Evolutionary conservation across 192 early-diverging fungal genomes (phyloP), one percentile per base, ranked within the genome.

Genomic region (Rhizophagus clarus): DNA sequence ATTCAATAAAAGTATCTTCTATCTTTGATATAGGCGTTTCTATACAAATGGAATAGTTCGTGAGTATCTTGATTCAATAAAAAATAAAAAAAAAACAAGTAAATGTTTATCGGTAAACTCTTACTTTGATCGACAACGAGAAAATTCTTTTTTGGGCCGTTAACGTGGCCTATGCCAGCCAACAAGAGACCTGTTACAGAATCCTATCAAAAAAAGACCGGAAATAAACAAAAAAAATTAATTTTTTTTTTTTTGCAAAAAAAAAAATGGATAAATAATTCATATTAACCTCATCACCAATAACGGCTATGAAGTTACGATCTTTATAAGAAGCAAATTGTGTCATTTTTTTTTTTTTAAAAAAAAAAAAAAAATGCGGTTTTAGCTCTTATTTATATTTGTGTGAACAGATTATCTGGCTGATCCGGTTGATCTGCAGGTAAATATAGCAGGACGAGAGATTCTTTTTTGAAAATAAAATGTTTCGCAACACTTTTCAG

Each of bases 131-230:
- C 96, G 11, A 99, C 98, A 31, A 98, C 96, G 26, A 98, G 83
- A 84, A 99, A 99, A 91, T 99, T 99, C 67, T 95, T 80, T 80
- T 93, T 92, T 82, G 97, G 95, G 79, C 96, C 96, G 82, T 99
- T 95, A 64, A 98, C 92, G 83, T 99, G 95, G 61, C 98, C 98
- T 45, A 98, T 94, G 56, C 98, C 98, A 47, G 97, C 96, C 45
- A 99, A 90, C n/a, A 99, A 88, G 76, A 99, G 90, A 61, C 98
- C 98, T 7, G 98, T 99, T 47, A 99, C 93, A 11, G 94, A 92
- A 85, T 95, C 94, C 90, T 88, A 63, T 7, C 28, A 26, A 29
- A 64, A 28, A 24, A 3, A 20, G n/a, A 61, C 40, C 32, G 45
- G 47, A 49, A 63, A 32, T 20, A 72, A 28, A 26, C 22, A 12